Conservation (phyloP, 805 yeast genomes). For the Danielozyma ontarioensis region DNA sequence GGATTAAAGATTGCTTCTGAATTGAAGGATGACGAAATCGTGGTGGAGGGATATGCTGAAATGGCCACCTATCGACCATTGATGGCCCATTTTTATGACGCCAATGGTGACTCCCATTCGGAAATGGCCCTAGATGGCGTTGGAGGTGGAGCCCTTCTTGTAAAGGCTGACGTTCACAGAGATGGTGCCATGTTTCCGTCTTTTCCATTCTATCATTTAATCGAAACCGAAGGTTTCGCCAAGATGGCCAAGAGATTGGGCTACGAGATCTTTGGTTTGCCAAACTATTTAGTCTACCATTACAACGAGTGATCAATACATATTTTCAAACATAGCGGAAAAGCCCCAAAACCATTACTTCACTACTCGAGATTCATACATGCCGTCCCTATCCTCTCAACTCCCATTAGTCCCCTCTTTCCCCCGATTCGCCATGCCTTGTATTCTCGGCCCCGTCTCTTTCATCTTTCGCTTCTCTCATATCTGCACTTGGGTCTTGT, state of each 20-base stretch:
- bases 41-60: slow-evolving; percentile 92
- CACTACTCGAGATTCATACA: too few species aligned
- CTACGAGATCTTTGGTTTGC: slow-evolving; percentile 86
- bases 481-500: too few species aligned
- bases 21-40: slow-evolving; percentile 82
- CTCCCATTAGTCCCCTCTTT: too few species aligned
- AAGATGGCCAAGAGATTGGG: slow-evolving; percentile 95
- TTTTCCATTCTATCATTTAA: slow-evolving; percentile 93
- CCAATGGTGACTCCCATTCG: slow-evolving; percentile 53
- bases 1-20: slow-evolving; percentile 70
- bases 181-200: slow-evolving; percentile 99
- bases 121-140: slow-evolving; percentile 94
- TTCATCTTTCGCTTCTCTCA: too few species aligned
- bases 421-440: too few species aligned
- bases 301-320: slow-evolving; percentile 60
- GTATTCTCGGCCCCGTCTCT: too few species aligned
- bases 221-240: slow-evolving; percentile 98
- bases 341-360: too few species aligned
- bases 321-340: too few species aligned
- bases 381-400: too few species aligned
- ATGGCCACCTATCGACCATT: slow-evolving; percentile 90
- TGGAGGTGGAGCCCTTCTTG: slow-evolving; percentile 95
- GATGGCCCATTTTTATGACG: slow-evolving; percentile 84
- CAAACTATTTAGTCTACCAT: slow-evolving; percentile 90
- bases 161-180: slow-evolving; percentile 95